A percentile compares a stretch with the other conserved stretches of the same genome.
phyloP scores from a whole-genome alignment of 805 yeast species.

The Candida khao-thaluensis region DNA sequence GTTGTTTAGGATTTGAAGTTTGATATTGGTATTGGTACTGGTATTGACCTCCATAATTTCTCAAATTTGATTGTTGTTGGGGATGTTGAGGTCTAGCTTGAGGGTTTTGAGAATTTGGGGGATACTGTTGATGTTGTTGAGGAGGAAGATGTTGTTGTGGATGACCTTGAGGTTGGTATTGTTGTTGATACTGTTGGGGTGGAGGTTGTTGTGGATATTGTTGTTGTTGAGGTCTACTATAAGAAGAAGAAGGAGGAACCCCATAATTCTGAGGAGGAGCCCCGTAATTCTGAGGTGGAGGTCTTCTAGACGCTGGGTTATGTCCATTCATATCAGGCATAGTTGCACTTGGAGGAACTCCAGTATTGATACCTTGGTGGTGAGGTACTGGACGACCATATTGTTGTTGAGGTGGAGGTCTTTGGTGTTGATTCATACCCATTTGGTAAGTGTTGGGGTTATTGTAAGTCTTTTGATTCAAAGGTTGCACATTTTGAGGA shows the following conservation, averaged over 20 bases:
- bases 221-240: conserved; percentile 9
- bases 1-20: conserved; percentile 10
- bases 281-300: conserved; percentile 14
- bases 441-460: conserved; percentile 11
- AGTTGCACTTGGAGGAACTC: conserved; percentile 1
- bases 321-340: conserved; percentile 3
- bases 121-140: neutral
- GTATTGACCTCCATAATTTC: conserved; percentile 14
- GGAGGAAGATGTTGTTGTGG: too few species aligned
- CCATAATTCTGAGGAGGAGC: conserved; percentile 12
- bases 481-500: conserved; percentile 16
- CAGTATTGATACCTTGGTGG: neutral
- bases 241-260: conserved; percentile 5
- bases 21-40: conserved; percentile 17
- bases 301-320: conserved; percentile 12
- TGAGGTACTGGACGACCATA: conserved; percentile 14
- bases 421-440: conserved; percentile 5
- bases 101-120: conserved; percentile 2
- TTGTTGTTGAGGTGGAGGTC: conserved; percentile 15
- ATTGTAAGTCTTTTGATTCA: conserved; percentile 10
- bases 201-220: conserved; percentile 18
- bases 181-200: neutral
- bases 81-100: conserved; percentile 5
- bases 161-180: neutral
- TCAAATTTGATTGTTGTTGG: conserved; percentile 7